Conservation (phyloP, 768 basidiomycete species). For the Gloeopeniophorella convolvens region DNA sequence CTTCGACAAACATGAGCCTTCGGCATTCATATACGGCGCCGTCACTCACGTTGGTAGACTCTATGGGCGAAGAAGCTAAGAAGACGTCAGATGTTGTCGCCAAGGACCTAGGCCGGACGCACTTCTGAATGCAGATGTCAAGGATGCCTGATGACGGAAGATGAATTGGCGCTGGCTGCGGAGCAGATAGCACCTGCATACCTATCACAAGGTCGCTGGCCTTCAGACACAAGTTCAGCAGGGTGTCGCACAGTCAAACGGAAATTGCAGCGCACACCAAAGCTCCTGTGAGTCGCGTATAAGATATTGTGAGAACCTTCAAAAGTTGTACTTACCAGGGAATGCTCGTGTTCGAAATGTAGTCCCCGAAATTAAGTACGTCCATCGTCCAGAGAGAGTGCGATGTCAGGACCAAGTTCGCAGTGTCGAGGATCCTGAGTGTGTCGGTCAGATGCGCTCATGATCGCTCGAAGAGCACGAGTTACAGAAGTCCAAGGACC, state of each 20-base stretch:
- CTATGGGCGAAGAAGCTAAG: background rate
- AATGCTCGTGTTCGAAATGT: background rate
- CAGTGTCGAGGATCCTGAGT: background rate
- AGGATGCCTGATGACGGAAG: background rate
- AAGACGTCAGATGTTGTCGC: too few species aligned
- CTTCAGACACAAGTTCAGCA: background rate
- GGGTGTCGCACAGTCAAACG: background rate
- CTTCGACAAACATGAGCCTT: too few species aligned
- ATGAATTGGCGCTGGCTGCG: too few species aligned
- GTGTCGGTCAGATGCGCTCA: too few species aligned
- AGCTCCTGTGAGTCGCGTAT: background rate
- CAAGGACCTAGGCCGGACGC: background rate
- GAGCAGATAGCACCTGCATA: background rate
- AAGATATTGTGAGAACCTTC: background rate
- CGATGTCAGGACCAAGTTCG: background rate
- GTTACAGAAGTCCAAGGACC: background rate
- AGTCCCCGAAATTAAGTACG: background rate
- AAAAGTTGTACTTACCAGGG: background rate
- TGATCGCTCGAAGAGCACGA: too few species aligned
- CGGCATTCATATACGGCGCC: too few species aligned
- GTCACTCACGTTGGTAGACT: background rate
- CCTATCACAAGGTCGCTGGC: background rate
- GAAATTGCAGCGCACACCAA: background rate
- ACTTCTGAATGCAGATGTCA: background rate
- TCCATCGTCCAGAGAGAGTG: background rate